Base-by-base conservation (phyloP, 805 yeast species). In the Ogataea chonburiensis region DNA sequence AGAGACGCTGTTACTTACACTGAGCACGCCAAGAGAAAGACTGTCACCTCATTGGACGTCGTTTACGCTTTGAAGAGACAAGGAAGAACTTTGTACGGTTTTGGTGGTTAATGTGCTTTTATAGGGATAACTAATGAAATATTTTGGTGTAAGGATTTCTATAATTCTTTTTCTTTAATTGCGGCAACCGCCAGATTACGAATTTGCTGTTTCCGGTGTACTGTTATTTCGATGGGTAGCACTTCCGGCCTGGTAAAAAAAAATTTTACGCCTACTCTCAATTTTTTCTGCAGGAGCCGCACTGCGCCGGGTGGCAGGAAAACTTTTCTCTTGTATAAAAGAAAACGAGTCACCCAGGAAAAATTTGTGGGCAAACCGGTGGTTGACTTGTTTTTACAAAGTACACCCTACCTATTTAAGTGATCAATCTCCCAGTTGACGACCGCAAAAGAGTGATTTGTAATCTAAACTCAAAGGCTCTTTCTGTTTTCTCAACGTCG, bases 11-110 rank as follows among this genome's bases (percentile, higher is more conserved):
- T 93, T 62, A 88, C 97, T 60, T 91, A 91, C 79, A 93, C 98
- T 55, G 98, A 93, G 76, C 98, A 91, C 82, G 98, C 98, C 62
- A 93, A 93, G 93, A 88, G 98, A 83, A 91, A 91, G 88, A 93
- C 98, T 52, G 98, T 91, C 61, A 91, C 98, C 56, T 89, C 98
- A 48, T 80, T 91, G 64, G 98, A 91, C 68, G 98, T 91, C 56
- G 98, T 91, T 61, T 91, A 91, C 71, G 98, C 98, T 61, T 85
- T 91, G 75, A 91, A 91, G 93, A 88, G 98, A 83, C 97, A 93
- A 79, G 98, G 98, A 67, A 86, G 98, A 77, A 93, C 98, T 75
- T 82, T 93, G 70, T 91, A 91, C 71, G 98, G 98, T 89, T 93
- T 91, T 85, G 98, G 98, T 77, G 96, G 96, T 82, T 91, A 83